Base-by-base conservation (phyloP, 306 rosid genomes). In the Hippophae rhamnoides region DNA sequence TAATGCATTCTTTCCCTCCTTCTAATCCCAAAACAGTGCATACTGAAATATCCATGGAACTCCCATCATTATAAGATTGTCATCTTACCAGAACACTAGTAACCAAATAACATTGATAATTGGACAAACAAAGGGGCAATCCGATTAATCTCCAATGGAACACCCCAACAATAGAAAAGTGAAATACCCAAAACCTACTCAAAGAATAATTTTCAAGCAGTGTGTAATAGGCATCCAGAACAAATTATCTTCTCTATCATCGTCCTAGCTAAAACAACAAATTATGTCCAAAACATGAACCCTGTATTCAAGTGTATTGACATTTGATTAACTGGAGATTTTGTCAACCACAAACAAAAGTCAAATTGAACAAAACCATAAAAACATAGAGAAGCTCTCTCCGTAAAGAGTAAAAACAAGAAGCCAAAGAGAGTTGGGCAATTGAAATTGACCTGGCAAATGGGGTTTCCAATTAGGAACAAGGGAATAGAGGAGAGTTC, bases 1-100 rank as follows among this genome's bases (percentile, higher is more conserved):
- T 52, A 52, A 89, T 64, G 81, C 99, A 88, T 52, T 88, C 96
- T 70, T 88, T 92, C 57, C 76, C 93, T 65, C 75, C 67, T 68
- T 88, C 93, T 83, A 88, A 66, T 58, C 26, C 78, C 85, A 86
- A 69, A 44, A 92, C 82, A 5, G 85, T 82, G 78, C 95, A 74
- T 5, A 92, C 99, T 92, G 78, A 67, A 54, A 52, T 43, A 67
- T 67, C 67, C 14, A n/a, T 62, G n/a, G 43, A 26, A 41, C 43
- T 44, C 64, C 27, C 13, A 53, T 40, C 14, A 11, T 46, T 7
- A 8, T 13, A 65, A 41, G 50, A 18, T 66, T 27, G 50, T 7
- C 26, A 45, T 38, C 3, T 11, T 41, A 60, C 27, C 5, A 10
- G 13, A 13, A n/a, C 31, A 54, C 41, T 13, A n/a, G 23, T 8